Conservation (phyloP, 148 eudicot species). For the Vaccinium corymbosum region DNA sequence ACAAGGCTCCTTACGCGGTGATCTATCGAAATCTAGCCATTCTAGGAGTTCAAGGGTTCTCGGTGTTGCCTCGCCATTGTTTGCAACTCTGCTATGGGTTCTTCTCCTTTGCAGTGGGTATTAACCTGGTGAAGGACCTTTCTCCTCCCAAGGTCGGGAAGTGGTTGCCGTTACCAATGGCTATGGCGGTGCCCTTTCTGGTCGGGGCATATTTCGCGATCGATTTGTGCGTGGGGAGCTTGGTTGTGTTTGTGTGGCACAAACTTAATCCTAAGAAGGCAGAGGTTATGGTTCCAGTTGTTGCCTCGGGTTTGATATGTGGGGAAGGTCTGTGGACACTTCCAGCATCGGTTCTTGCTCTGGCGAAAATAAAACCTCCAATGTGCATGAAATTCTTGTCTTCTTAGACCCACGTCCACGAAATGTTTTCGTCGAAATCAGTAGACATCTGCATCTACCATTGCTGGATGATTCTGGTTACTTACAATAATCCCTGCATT, state of each 20-base stretch:
- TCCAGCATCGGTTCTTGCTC: constrained; percentile 25
- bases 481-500: background rate
- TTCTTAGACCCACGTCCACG: background rate
- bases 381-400: constrained; percentile 24
- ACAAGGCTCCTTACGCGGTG: constrained; percentile 24
- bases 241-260: constrained; percentile 20
- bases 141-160: constrained; percentile 15
- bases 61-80: constrained; percentile 23
- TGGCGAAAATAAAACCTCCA: constrained; percentile 23
- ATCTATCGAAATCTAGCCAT: constrained; percentile 21
- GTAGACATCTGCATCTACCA: background rate
- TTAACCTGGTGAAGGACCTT: constrained; percentile 22
- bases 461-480: background rate
- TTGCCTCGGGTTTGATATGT: constrained; percentile 24
- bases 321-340: constrained; percentile 28
- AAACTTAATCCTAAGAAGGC: constrained; percentile 14
- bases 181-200: constrained; percentile 18
- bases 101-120: constrained; percentile 23
- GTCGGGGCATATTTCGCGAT: constrained; percentile 19
- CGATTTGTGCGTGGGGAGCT: constrained; percentile 22
- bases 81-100: constrained; percentile 19
- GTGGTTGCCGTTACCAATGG: constrained; percentile 23
- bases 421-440: background rate
- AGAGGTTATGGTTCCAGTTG: constrained; percentile 22
- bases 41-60: constrained; percentile 25